Conservation (phyloP, 805 yeast genomes). For the Nematodospora valgi region DNA sequence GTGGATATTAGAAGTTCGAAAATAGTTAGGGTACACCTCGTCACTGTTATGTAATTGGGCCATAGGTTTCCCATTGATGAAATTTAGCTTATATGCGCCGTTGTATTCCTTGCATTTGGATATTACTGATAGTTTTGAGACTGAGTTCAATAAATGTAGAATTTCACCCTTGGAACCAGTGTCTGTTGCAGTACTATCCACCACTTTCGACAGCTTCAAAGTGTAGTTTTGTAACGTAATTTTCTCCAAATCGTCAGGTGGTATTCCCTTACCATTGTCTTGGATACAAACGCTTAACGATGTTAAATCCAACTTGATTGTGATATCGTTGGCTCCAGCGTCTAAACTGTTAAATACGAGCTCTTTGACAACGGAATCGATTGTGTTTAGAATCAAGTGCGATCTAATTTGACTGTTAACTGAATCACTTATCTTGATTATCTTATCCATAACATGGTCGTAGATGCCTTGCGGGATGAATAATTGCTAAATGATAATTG, state of each 20-base stretch:
- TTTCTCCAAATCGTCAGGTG: constrained; percentile 39
- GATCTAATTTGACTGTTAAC: constrained; percentile 20
- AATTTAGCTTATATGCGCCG: constrained; percentile 3
- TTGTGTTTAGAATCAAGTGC: constrained; percentile 30
- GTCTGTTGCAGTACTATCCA: constrained; percentile 33
- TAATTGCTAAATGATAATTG: too few species aligned
- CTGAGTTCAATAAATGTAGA: constrained; percentile 48
- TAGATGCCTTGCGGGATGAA: too few species aligned
- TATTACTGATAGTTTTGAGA: constrained; percentile 44
- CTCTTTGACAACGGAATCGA: constrained; percentile 45
- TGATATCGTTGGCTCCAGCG: constrained; percentile 42
- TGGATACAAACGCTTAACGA: constrained; percentile 37
- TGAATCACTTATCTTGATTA: constrained; percentile 13
- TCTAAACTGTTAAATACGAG: constrained; percentile 55
- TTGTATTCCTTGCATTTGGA: constrained; percentile 32
- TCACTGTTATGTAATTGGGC: not conserved
- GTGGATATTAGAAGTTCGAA: constrained; percentile 3
- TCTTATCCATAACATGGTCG: constrained; percentile 6
- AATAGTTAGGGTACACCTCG: not conserved
- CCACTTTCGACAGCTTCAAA: constrained; percentile 18
- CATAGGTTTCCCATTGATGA: not conserved
- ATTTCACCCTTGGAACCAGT: constrained; percentile 76
- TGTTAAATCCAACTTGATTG: constrained; percentile 30
- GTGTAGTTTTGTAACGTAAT: constrained; percentile 52
- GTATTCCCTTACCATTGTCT: constrained; percentile 77